phyloP scores from a whole-genome alignment of 2,329 filamentous ascomycete genomes.

The Calonectria pseudoturangicola region DNA sequence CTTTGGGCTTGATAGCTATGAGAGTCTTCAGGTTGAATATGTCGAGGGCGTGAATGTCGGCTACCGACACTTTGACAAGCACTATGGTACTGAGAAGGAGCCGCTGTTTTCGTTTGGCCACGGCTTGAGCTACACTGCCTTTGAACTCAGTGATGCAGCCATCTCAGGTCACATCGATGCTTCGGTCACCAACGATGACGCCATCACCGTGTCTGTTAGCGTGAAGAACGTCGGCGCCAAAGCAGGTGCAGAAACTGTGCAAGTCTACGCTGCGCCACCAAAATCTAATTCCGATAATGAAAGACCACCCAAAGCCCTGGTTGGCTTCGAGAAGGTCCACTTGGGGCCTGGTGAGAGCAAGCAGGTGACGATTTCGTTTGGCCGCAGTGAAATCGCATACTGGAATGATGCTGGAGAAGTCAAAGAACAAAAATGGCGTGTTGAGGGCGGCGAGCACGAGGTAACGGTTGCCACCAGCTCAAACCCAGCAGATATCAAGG shows the following conservation, averaged over 20 bases:
- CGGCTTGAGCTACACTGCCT: constrained; percentile 29
- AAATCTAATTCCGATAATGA: not conserved
- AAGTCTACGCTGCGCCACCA: constrained; percentile 28
- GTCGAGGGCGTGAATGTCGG: constrained; percentile 35
- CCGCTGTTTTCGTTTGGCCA: constrained; percentile 32
- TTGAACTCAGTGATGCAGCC: constrained; percentile 15
- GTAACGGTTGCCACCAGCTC: constrained; percentile 15
- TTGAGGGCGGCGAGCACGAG: not conserved
- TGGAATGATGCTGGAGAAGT: constrained; percentile 22
- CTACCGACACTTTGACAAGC: constrained; percentile 27
- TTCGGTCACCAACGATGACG: not conserved
- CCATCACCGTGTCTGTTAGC: not conserved
- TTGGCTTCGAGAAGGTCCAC: constrained; percentile 13
- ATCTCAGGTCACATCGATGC: constrained; percentile 13
- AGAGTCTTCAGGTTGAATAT: constrained; percentile 28
- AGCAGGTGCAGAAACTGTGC: constrained; percentile 13
- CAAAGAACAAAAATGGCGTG: not conserved
- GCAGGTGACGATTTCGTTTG: not conserved
- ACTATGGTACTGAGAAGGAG: constrained; percentile 25
- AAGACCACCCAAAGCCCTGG: constrained; percentile 25
- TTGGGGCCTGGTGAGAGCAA: constrained; percentile 15
- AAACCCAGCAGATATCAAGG: not conserved
- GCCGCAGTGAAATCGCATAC: constrained; percentile 10
- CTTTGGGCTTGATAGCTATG: constrained; percentile 26
- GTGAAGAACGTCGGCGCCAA: constrained; percentile 7